Evolutionary conservation across 768 basidiomycete species (phyloP).

Genomic region (Russula brevipes): DNA sequence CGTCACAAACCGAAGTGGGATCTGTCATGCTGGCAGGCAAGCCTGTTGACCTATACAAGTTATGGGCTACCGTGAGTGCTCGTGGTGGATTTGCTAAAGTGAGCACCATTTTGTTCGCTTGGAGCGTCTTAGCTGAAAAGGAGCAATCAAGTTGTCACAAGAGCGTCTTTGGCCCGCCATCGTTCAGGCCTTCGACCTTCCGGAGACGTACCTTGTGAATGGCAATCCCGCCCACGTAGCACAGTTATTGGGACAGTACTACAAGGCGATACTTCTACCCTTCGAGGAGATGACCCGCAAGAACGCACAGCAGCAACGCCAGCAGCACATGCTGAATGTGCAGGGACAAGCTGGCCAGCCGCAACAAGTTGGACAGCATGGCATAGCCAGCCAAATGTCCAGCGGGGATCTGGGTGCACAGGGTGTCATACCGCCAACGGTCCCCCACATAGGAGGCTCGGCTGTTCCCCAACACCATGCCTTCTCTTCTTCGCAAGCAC

Average conservation of each 20-base stretch:
- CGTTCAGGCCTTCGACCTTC: conserved; percentile 42
- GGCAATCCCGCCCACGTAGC: conserved; percentile 46
- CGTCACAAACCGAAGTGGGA: conserved; percentile 52
- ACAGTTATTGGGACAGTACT: conserved; percentile 51
- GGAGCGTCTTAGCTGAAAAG: conserved; percentile 1
- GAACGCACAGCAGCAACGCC: conserved; percentile 55
- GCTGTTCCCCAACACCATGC: conserved; percentile 8
- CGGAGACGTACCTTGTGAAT: conserved; percentile 28
- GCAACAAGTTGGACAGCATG: conserved; percentile 26
- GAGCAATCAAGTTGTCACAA: conserved; percentile 18
- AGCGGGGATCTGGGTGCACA: conserved; percentile 21
- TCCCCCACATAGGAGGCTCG: conserved; percentile 15
- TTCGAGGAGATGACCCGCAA: conserved; percentile 70
- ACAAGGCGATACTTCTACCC: conserved; percentile 56
- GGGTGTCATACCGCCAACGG: conserved; percentile 14
- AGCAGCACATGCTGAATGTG: conserved; percentile 34
- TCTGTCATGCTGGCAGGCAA: conserved; percentile 63
- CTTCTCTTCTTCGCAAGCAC: conserved; percentile 14
- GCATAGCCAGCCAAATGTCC: conserved; percentile 23
- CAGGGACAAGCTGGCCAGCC: conserved; percentile 37
- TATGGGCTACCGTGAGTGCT: conserved; percentile 60
- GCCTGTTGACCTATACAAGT: conserved; percentile 70
- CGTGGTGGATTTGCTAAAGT: conserved; percentile 61
- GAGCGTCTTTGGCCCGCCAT: conserved; percentile 23
- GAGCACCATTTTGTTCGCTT: conserved; percentile 28